A percentile compares a stretch with the other conserved stretches of the same genome.
Evolutionary conservation across 1,139 yeast genomes (phyloP).

Genomic region (Barnettozyma hawaiiensis): DNA sequence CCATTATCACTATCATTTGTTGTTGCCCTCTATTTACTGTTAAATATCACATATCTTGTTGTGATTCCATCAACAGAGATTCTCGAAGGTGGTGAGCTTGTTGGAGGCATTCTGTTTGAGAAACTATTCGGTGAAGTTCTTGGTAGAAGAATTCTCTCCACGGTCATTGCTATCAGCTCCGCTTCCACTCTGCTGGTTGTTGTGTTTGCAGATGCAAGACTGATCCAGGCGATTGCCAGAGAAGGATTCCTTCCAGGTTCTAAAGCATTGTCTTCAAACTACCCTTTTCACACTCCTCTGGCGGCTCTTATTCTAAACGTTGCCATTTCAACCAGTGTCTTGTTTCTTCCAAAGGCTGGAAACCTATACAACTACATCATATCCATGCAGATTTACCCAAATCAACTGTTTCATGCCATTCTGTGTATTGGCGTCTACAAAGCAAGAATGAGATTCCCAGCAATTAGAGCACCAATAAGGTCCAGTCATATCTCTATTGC

Average conservation of each 20-base stretch:
- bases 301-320: slow-evolving; percentile 35
- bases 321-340: slow-evolving; percentile 27
- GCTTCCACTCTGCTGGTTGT: slow-evolving; percentile 59
- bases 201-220: slow-evolving; percentile 50
- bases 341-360: slow-evolving; percentile 31
- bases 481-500: slow-evolving; percentile 25
- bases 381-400: slow-evolving; percentile 51
- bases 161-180: slow-evolving; percentile 51
- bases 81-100: slow-evolving; percentile 43
- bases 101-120: slow-evolving; percentile 52
- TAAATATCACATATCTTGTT: slow-evolving; percentile 48
- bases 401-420: slow-evolving; percentile 43
- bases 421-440: slow-evolving; percentile 47
- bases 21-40: slow-evolving; percentile 42
- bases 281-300: slow-evolving; percentile 51
- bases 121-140: slow-evolving; percentile 46
- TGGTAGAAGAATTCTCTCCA: slow-evolving; percentile 45
- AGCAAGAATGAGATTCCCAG: slow-evolving; percentile 42
- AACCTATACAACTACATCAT: slow-evolving; percentile 46
- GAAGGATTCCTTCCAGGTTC: slow-evolving; percentile 57
- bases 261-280: slow-evolving; percentile 46
- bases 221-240: slow-evolving; percentile 55
- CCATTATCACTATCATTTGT: slow-evolving; percentile 45
- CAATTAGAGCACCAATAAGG: slow-evolving; percentile 42
- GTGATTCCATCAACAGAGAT: slow-evolving; percentile 50